These are phyloP conservation scores for Microthlaspi erraticum DNA, from an alignment of 345 rosid species.

Conservation along the genomic window DNA sequence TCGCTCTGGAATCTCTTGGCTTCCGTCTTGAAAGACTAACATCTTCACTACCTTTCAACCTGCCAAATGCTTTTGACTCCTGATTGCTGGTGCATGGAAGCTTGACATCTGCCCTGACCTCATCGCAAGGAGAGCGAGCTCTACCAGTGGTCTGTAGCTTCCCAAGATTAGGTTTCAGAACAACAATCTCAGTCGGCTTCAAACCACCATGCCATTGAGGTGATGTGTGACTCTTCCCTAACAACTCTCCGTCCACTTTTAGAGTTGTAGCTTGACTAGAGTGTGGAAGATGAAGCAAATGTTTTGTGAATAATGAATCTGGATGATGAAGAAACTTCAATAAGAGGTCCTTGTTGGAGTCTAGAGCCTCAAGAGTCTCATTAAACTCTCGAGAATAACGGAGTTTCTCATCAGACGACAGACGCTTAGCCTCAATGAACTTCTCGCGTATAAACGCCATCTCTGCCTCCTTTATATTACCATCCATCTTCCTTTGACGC, in stretches of 20 bases:
- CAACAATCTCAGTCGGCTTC: slow-evolving; percentile 78
- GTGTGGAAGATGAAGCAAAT: slow-evolving; percentile 57
- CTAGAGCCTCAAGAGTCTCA: slow-evolving; percentile 71
- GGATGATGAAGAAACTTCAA: slow-evolving; percentile 77
- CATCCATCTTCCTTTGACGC: slow-evolving; percentile 39
- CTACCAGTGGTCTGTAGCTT: slow-evolving; percentile 49
- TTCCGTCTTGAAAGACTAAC: slow-evolving; percentile 48
- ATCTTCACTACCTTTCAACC: slow-evolving; percentile 50
- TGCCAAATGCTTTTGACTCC: slow-evolving; percentile 24
- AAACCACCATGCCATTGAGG: slow-evolving; percentile 42
- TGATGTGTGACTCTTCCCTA: slow-evolving; percentile 39
- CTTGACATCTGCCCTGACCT: slow-evolving; percentile 44
- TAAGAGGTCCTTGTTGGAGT: slow-evolving; percentile 71
- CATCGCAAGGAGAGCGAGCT: slow-evolving; percentile 50
- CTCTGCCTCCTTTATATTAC: slow-evolving; percentile 57
- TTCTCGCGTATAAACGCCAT: slow-evolving; percentile 64
- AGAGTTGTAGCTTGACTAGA: slow-evolving; percentile 47
- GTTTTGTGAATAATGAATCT: slow-evolving; percentile 73
- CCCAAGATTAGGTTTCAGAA: slow-evolving; percentile 78
- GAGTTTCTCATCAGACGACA: slow-evolving; percentile 66
- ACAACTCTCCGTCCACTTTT: slow-evolving; percentile 48
- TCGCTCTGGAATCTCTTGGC: slow-evolving; percentile 62
- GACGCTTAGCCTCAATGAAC: slow-evolving; percentile 67
- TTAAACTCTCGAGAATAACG: slow-evolving; percentile 65
- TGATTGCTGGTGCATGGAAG: slow-evolving; percentile 42